These are phyloP conservation scores for Alternaria gansuensis DNA, from an alignment of 2,329 filamentous ascomycete species.

Conservation along the genomic window DNA sequence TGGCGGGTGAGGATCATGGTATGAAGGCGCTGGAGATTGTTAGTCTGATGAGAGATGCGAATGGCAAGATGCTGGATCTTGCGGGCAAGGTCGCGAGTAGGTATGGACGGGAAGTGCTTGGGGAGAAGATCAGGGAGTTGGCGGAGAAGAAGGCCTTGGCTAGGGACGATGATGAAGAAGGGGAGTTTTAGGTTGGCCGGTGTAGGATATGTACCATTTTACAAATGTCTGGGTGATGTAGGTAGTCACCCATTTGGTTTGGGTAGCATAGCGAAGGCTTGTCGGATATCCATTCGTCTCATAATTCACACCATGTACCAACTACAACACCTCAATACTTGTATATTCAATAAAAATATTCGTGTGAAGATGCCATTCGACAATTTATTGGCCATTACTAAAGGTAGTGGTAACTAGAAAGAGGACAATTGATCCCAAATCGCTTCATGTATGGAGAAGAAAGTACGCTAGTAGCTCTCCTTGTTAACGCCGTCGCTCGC, in stretches of 20 bases:
- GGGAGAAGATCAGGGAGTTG: slow-evolving; percentile 88
- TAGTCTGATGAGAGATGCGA: slow-evolving; percentile 80
- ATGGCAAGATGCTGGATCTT: slow-evolving; percentile 89
- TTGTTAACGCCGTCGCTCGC: slow-evolving; percentile 34
- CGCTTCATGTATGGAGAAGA: slow-evolving; percentile 32
- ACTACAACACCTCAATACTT: no score
- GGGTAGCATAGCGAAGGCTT: background rate
- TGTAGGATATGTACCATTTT: background rate
- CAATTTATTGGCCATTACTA: slow-evolving; percentile 43
- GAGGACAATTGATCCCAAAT: slow-evolving; percentile 38
- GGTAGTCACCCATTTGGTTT: background rate
- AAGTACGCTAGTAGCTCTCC: slow-evolving; percentile 28
- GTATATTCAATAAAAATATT: background rate
- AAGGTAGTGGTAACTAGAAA: slow-evolving; percentile 43
- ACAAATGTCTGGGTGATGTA: background rate
- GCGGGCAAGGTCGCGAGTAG: slow-evolving; percentile 88
- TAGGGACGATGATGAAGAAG: slow-evolving; percentile 50
- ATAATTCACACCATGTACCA: background rate
- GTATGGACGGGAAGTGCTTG: slow-evolving; percentile 80
- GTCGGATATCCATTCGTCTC: background rate
- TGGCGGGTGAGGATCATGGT: slow-evolving; percentile 88
- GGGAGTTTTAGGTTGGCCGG: background rate
- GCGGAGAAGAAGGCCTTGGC: slow-evolving; percentile 74
- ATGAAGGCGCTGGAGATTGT: slow-evolving; percentile 97
- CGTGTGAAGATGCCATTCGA: slow-evolving; percentile 17